Evolutionary conservation across 202 grass and related monocot species (phyloP).

Genomic region (Saccharum hybrid): DNA sequence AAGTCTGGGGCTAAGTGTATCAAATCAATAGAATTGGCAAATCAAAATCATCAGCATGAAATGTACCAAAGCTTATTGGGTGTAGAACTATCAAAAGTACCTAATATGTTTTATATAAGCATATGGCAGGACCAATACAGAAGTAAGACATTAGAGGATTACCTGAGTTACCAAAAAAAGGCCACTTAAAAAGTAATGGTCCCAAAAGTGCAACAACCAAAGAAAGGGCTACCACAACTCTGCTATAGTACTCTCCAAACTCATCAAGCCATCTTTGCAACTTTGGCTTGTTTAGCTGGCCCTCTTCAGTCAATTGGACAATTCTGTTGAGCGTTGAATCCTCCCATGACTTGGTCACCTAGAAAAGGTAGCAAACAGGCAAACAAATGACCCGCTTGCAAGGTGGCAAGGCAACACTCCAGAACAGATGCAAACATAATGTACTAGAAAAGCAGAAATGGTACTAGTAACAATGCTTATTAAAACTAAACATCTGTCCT

Average conservation of each 20-base stretch:
- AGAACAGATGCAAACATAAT: conserved; percentile 14
- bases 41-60: conserved; percentile 21
- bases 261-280: conserved; percentile 98
- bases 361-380: conserved; percentile 48
- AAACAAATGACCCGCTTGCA: conserved; percentile 34
- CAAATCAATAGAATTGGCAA: conserved; percentile 32
- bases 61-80: conserved; percentile 8
- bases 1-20: conserved; percentile 31
- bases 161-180: conserved; percentile 96
- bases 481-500: conserved; percentile 21
- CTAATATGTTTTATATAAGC: conserved; percentile 11
- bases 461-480: conserved; percentile 13
- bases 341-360: conserved; percentile 97
- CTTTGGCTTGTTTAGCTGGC: conserved; percentile 94
- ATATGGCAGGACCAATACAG: conserved; percentile 15
- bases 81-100: background rate
- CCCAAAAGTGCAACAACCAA: conserved; percentile 79
- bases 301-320: conserved; percentile 88
- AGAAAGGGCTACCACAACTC: conserved; percentile 83
- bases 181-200: conserved; percentile 94
- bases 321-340: conserved; percentile 97
- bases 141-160: conserved; percentile 40
- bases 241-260: conserved; percentile 94
- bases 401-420: conserved; percentile 22
- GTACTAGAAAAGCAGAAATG: background rate